Percentiles rank a stretch among this genome's conserved stretches.
phyloP scores from a whole-genome alignment of 306 rosid genomes.

The Glycyrrhiza uralensis region DNA sequence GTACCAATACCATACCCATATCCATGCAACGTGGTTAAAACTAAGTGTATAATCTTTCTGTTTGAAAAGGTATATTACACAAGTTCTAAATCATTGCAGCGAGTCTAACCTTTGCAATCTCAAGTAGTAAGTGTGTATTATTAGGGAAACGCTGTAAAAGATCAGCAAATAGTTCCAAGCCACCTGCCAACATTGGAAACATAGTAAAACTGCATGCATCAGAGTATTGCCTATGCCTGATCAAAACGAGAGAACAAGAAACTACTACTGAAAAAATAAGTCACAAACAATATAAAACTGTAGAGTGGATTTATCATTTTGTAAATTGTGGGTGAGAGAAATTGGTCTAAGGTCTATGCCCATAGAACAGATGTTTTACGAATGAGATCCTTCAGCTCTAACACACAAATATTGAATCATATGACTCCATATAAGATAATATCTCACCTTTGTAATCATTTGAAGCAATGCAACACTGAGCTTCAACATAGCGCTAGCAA shows the following conservation, averaged over 20 bases:
- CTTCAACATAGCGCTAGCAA: slow-evolving; percentile 95
- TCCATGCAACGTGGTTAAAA: neutral
- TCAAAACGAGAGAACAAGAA: slow-evolving; percentile 8
- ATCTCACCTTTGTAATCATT: slow-evolving; percentile 91
- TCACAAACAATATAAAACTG: neutral
- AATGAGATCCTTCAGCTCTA: slow-evolving; percentile 1
- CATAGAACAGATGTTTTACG: slow-evolving; percentile 12
- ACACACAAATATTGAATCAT: neutral
- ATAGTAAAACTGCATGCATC: slow-evolving; percentile 11
- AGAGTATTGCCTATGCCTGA: neutral
- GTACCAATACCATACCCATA: neutral
- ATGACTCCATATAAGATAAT: slow-evolving; percentile 14
- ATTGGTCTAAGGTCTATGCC: slow-evolving; percentile 1
- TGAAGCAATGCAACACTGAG: slow-evolving; percentile 87
- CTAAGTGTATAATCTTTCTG: slow-evolving; percentile 1
- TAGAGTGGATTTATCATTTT: neutral
- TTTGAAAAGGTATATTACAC: neutral
- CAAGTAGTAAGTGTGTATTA: slow-evolving; percentile 83
- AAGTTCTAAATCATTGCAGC: slow-evolving; percentile 22
- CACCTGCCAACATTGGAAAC: slow-evolving; percentile 61
- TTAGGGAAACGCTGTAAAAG: slow-evolving; percentile 94
- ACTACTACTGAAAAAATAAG: slow-evolving; percentile 1
- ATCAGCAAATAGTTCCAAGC: slow-evolving; percentile 80
- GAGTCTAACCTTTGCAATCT: slow-evolving; percentile 84
- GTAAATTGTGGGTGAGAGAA: neutral